A percentile compares a stretch with the other conserved stretches of the same genome.
phyloP scores from a whole-genome alignment of 257 asterid species.

The Solanum arcanum region DNA sequence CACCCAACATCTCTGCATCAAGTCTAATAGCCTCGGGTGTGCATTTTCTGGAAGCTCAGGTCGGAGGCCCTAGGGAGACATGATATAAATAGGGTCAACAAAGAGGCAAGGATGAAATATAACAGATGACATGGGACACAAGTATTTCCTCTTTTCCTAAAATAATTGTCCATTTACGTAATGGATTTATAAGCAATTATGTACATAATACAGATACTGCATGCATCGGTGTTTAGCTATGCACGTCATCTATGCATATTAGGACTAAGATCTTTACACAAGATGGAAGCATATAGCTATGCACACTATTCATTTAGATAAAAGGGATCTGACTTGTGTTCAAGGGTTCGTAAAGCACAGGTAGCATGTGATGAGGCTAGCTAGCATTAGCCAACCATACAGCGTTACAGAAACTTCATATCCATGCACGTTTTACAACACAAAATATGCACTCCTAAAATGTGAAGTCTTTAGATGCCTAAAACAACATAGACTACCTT shows the following conservation, averaged over 20 bases:
- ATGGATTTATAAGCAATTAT: background rate
- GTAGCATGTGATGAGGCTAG: background rate
- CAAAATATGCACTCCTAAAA: background rate
- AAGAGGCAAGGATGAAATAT: background rate
- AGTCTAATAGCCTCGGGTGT: slow-evolving; percentile 50
- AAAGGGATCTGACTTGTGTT: background rate
- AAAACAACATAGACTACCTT: background rate
- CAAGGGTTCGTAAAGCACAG: background rate
- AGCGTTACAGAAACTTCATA: background rate
- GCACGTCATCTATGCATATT: background rate
- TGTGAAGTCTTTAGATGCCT: background rate
- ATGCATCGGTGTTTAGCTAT: background rate
- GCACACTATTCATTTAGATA: background rate
- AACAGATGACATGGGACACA: background rate
- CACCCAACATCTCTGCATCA: slow-evolving; percentile 90
- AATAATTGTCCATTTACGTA: background rate
- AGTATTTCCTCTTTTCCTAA: background rate
- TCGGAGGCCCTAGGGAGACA: slow-evolving; percentile 62
- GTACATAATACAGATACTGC: background rate
- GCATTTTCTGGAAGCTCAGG: slow-evolving; percentile 60
- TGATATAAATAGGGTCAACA: background rate
- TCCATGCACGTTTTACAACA: background rate
- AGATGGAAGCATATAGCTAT: background rate
- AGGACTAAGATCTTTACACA: background rate
- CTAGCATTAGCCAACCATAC: background rate